These are phyloP conservation scores for Cornus suecica DNA, from an alignment of 148 eudicot genomes.

Conservation along the genomic window DNA sequence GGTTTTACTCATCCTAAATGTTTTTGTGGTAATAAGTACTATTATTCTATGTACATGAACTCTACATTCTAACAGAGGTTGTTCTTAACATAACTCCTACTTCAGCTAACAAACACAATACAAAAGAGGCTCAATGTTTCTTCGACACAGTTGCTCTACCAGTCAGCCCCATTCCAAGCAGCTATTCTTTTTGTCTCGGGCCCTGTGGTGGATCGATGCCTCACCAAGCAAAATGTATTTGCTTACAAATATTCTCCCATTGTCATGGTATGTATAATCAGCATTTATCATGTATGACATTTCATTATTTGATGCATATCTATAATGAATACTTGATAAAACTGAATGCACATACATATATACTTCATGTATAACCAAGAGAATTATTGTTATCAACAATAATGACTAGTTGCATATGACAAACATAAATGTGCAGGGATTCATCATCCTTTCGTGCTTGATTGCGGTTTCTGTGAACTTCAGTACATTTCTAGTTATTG, in stretches of 20 bases:
- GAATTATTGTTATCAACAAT: neutral
- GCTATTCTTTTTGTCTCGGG: conserved; percentile 73
- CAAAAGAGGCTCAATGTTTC: conserved; percentile 84
- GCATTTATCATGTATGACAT: neutral
- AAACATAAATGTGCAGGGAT: conserved; percentile 41
- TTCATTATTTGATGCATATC: too few species aligned
- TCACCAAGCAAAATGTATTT: conserved; percentile 73
- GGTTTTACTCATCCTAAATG: too few species aligned
- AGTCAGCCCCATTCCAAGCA: conserved; percentile 88
- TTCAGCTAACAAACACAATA: conserved; percentile 84
- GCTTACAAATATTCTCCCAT: conserved; percentile 65
- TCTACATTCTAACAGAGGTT: neutral
- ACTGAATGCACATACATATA: neutral
- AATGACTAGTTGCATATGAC: too few species aligned
- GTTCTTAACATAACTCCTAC: conserved; percentile 10
- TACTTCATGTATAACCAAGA: neutral
- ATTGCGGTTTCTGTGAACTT: conserved; percentile 90
- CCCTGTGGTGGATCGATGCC: conserved; percentile 66
- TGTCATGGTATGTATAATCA: conserved; percentile 49
- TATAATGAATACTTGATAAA: too few species aligned
- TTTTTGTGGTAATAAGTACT: too few species aligned
- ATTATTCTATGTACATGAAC: too few species aligned
- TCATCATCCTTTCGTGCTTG: conserved; percentile 75
- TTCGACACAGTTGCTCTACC: conserved; percentile 84
- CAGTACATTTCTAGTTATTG: conserved; percentile 91